phyloP scores from a whole-genome alignment of 805 yeast species.

The Candida yuanshanica region DNA sequence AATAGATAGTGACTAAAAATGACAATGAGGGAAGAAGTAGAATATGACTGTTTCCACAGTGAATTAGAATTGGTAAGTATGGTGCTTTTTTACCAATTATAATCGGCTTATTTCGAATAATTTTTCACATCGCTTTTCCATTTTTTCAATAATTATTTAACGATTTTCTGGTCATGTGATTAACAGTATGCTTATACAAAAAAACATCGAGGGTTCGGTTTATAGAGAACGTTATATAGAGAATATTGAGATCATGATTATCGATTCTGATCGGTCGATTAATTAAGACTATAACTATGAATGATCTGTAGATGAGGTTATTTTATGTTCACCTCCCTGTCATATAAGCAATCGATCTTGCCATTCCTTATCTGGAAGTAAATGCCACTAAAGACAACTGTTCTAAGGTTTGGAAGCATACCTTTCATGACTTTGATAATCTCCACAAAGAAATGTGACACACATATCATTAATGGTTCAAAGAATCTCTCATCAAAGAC shows the following conservation, averaged over 20 bases:
- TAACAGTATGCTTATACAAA: too few species aligned
- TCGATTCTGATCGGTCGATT: too few species aligned
- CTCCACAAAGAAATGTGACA: slow-evolving; percentile 39
- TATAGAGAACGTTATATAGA: too few species aligned
- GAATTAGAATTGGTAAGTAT: too few species aligned
- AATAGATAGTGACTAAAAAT: too few species aligned
- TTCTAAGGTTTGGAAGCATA: neutral
- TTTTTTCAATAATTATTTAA: neutral
- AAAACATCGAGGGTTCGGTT: too few species aligned
- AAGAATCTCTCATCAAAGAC: slow-evolving; percentile 39
- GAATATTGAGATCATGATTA: too few species aligned
- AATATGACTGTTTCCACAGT: too few species aligned
- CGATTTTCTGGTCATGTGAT: neutral
- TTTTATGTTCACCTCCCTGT: neutral
- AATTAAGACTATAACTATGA: too few species aligned
- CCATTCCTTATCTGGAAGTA: neutral
- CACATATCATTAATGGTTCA: slow-evolving; percentile 32
- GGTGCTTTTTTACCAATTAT: neutral
- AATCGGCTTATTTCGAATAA: neutral
- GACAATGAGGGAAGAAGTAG: too few species aligned
- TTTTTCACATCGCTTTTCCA: neutral
- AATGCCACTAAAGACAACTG: neutral
- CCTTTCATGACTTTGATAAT: neutral
- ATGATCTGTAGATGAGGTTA: too few species aligned
- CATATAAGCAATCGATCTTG: neutral